Conservation (phyloP, 2,329 filamentous ascomycete genomes). For the Acrocalymma vagum region DNA sequence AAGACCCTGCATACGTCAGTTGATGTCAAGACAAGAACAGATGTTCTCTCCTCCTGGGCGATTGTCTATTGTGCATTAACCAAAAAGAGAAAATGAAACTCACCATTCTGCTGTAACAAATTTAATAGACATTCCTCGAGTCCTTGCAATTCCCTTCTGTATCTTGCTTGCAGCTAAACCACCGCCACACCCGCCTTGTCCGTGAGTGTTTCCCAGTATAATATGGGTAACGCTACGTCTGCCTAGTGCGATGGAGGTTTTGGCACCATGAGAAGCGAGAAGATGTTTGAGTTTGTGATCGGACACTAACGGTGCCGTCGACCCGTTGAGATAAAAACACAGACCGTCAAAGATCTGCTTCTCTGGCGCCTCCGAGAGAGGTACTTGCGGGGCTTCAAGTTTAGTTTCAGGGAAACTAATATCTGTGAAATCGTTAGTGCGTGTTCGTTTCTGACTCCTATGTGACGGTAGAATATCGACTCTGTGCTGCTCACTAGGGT, state of each 20-base stretch:
- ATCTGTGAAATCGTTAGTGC: conserved; percentile 6
- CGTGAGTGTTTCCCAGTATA: conserved; percentile 67
- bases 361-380: conserved; percentile 13
- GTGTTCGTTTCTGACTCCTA: too few species aligned
- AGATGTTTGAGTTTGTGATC: conserved; percentile 87
- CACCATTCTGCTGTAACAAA: conserved; percentile 83
- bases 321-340: conserved; percentile 87
- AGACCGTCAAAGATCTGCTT: conserved; percentile 72
- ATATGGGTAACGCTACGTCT: conserved; percentile 84
- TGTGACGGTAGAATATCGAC: too few species aligned
- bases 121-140: conserved; percentile 75
- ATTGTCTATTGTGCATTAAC: too few species aligned
- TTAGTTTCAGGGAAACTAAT: not conserved
- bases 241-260: conserved; percentile 73
- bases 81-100: conserved; percentile 24
- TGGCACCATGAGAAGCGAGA: conserved; percentile 77
- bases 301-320: conserved; percentile 80
- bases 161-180: conserved; percentile 81
- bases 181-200: conserved; percentile 68
- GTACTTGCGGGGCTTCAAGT: conserved; percentile 1
- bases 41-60: too few species aligned
- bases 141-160: conserved; percentile 77
- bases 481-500: too few species aligned
- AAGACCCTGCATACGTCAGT: conserved; percentile 67
- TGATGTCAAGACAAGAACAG: conserved; percentile 4